A percentile compares a stretch with the other conserved stretches of the same genome.
Conservation (phyloP, 345 rosid species). For the Carallia brachiata region DNA sequence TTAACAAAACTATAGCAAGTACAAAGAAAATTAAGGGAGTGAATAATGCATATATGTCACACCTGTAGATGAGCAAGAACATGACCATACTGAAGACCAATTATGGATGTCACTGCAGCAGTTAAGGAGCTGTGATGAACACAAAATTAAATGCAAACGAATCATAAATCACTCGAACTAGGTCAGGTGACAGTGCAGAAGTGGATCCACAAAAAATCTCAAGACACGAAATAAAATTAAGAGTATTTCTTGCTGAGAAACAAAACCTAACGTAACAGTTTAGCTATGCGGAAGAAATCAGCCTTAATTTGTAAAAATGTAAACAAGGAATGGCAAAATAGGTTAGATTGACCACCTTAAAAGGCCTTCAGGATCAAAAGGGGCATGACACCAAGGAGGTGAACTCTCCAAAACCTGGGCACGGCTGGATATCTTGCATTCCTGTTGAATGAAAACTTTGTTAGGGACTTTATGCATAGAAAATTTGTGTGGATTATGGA, state of each 20-base stretch:
- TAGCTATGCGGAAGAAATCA: background rate
- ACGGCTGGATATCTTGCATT: conserved; percentile 32
- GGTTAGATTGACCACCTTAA: conserved; percentile 28
- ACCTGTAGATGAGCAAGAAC: conserved; percentile 41
- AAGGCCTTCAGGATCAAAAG: conserved; percentile 52
- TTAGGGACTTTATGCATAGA: background rate
- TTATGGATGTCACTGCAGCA: conserved; percentile 40
- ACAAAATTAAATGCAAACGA: background rate
- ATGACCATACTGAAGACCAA: conserved; percentile 53
- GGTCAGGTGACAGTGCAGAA: background rate
- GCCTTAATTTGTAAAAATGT: background rate
- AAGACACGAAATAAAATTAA: background rate
- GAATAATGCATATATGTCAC: background rate
- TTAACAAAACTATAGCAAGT: background rate
- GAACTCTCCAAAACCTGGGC: conserved; percentile 34
- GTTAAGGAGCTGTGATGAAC: conserved; percentile 37
- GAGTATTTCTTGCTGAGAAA: background rate
- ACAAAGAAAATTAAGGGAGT: background rate
- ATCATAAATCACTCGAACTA: background rate
- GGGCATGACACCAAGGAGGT: conserved; percentile 51
- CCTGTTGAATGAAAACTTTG: conserved; percentile 24
- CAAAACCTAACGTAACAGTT: background rate
- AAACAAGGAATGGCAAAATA: conserved; percentile 4
- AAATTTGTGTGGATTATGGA: background rate
- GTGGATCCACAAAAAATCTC: background rate